Conservation (phyloP, 345 rosid species). For the Camelina laxa region DNA sequence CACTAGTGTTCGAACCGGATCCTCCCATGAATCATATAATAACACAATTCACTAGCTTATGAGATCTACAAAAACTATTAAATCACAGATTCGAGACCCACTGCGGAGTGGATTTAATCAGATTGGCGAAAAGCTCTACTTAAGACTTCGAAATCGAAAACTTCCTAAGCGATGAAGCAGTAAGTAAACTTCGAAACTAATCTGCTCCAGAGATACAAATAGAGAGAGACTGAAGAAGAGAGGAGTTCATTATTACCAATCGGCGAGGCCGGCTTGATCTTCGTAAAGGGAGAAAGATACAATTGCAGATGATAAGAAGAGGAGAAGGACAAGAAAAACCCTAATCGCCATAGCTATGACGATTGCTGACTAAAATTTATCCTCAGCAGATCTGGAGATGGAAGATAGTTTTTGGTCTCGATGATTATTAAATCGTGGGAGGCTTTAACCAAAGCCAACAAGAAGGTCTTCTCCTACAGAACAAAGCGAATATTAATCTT, state of each 20-base stretch:
- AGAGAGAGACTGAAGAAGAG: slow-evolving; percentile 23
- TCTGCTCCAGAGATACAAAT: neutral
- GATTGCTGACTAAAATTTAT: slow-evolving; percentile 34
- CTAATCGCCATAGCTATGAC: slow-evolving; percentile 67
- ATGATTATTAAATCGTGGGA: slow-evolving; percentile 34
- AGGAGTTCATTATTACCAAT: slow-evolving; percentile 59
- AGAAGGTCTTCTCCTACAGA: slow-evolving; percentile 6
- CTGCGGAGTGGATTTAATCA: slow-evolving; percentile 5
- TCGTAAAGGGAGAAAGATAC: slow-evolving; percentile 69
- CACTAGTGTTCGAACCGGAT: neutral
- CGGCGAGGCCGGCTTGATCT: slow-evolving; percentile 97
- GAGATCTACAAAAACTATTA: slow-evolving; percentile 22
- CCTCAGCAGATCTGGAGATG: slow-evolving; percentile 40
- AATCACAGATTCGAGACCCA: neutral
- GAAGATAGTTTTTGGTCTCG: slow-evolving; percentile 18
- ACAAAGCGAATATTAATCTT: neutral
- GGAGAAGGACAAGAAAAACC: slow-evolving; percentile 43
- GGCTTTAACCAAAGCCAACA: slow-evolving; percentile 25
- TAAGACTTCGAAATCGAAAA: slow-evolving; percentile 15
- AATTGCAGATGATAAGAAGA: slow-evolving; percentile 51
- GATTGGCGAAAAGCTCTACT: slow-evolving; percentile 3
- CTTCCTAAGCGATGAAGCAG: neutral
- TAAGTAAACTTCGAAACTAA: neutral
- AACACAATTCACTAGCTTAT: neutral
- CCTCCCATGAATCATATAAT: neutral